Percentiles rank a stretch among this genome's conserved stretches.
phyloP scores from a whole-genome alignment of 2,329 filamentous ascomycete genomes.

The Aspergillus pseudonomiae region DNA sequence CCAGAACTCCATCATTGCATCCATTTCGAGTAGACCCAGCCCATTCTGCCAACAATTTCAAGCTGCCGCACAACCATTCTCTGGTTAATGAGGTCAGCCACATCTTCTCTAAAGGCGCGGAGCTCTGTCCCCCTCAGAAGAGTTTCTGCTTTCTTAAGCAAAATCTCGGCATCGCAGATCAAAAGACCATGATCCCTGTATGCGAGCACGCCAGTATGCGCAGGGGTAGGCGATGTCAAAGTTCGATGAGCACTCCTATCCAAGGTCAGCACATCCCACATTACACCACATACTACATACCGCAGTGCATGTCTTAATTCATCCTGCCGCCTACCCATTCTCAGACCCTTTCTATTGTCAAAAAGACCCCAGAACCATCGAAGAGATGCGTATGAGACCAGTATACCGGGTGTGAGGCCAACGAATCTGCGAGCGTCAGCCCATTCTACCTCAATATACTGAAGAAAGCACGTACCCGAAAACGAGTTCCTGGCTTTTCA shows the following conservation, averaged over 20 bases:
- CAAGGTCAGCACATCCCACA: conserved; percentile 8
- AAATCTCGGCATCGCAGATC: conserved; percentile 83
- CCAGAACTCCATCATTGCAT: conserved; percentile 36
- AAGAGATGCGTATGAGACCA: conserved; percentile 75
- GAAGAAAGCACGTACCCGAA: conserved; percentile 62
- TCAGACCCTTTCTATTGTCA: conserved; percentile 70
- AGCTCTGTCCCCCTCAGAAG: conserved; percentile 75
- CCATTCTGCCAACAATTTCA: conserved; percentile 77
- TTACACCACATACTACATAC: conserved; percentile 31
- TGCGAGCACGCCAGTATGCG: conserved; percentile 73
- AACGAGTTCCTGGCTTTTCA: conserved; percentile 95
- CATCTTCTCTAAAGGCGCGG: conserved; percentile 84
- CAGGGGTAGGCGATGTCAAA: conserved; percentile 68
- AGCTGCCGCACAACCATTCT: conserved; percentile 77
- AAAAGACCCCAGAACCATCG: conserved; percentile 73
- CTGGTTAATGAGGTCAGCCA: conserved; percentile 79
- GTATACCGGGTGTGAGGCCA: conserved; percentile 86
- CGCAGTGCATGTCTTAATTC: conserved; percentile 77
- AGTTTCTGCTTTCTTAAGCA: conserved; percentile 68
- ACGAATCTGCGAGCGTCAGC: conserved; percentile 66
- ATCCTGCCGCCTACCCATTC: conserved; percentile 66
- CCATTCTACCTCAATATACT: not conserved
- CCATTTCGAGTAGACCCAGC: conserved; percentile 89
- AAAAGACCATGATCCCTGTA: conserved; percentile 93
- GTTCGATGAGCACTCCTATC: conserved; percentile 79